Conservation (phyloP, 768 basidiomycete species). For the Xanthoconium stramineum region DNA sequence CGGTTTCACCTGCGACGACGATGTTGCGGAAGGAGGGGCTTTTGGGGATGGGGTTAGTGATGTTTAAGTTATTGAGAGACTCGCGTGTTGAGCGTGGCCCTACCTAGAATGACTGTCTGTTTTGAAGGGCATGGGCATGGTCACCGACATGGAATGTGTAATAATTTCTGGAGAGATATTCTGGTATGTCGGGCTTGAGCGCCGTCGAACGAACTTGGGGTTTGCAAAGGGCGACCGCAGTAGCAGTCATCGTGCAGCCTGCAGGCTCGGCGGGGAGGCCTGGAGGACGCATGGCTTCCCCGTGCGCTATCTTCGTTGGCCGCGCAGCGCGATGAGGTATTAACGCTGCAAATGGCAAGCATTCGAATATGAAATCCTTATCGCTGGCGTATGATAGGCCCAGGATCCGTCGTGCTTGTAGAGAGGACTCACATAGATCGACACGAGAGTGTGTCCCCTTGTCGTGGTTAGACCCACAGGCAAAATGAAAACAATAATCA, state of each 20-base stretch:
- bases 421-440: too few relatives aligned
- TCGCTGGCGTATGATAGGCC: background rate
- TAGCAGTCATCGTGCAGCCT: background rate
- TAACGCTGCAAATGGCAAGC: background rate
- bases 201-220: background rate
- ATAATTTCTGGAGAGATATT: too few relatives aligned
- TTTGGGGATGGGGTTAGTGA: background rate
- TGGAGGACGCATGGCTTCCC: background rate
- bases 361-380: background rate
- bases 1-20: constrained; percentile 23
- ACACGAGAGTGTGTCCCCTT: too few relatives aligned
- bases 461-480: too few relatives aligned
- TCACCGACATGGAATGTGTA: too few relatives aligned
- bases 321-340: background rate
- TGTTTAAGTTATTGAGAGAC: too few relatives aligned
- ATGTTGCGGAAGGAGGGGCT: constrained; percentile 18
- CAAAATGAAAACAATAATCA: too few relatives aligned
- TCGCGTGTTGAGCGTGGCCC: background rate
- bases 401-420: too few relatives aligned
- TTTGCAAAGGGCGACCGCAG: background rate
- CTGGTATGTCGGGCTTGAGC: too few relatives aligned
- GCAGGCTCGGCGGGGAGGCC: too few relatives aligned
- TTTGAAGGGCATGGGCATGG: too few relatives aligned
- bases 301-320: constrained; percentile 9
- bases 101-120: constrained; percentile 6